Percentiles rank a stretch among this genome's conserved stretches.
These are phyloP conservation scores for Chlorella vulgaris DNA, from an alignment of 139 green algal species.

Conservation along the genomic window DNA sequence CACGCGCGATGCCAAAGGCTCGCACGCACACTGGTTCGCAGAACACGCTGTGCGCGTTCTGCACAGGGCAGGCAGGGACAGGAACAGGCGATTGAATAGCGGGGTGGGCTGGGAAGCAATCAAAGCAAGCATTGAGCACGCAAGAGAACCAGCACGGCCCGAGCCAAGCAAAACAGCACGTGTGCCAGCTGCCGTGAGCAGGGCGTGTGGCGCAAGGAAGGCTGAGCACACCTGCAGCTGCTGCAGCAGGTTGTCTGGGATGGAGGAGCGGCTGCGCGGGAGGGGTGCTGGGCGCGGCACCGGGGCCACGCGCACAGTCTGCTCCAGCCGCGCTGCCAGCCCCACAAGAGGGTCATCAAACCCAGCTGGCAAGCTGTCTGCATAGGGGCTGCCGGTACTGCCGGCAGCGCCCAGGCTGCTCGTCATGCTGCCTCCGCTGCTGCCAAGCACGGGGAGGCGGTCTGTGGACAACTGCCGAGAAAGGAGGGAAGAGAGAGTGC, in stretches of 20 bases:
- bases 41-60: conserved; percentile 36
- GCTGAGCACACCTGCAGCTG: conserved; percentile 29
- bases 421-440: neutral
- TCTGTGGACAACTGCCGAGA: conserved; percentile 34
- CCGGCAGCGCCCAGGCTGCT: neutral
- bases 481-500: neutral
- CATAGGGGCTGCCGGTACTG: neutral
- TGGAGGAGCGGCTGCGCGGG: neutral
- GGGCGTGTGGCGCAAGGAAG: no score
- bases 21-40: conserved; percentile 33
- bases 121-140: no score
- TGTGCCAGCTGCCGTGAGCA: no score
- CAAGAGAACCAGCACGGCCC: no score
- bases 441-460: conserved; percentile 3
- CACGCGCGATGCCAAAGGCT: conserved; percentile 38
- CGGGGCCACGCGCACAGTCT: neutral
- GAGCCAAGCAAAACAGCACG: no score
- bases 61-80: neutral
- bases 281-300: neutral
- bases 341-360: neutral
- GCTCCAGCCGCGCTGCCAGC: conserved; percentile 28
- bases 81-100: neutral
- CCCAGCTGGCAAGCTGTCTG: neutral
- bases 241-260: conserved; percentile 25
- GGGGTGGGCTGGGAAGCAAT: neutral